phyloP scores from a whole-genome alignment of 371 early-diverging fungal genomes.

The Mortierella sp. region DNA sequence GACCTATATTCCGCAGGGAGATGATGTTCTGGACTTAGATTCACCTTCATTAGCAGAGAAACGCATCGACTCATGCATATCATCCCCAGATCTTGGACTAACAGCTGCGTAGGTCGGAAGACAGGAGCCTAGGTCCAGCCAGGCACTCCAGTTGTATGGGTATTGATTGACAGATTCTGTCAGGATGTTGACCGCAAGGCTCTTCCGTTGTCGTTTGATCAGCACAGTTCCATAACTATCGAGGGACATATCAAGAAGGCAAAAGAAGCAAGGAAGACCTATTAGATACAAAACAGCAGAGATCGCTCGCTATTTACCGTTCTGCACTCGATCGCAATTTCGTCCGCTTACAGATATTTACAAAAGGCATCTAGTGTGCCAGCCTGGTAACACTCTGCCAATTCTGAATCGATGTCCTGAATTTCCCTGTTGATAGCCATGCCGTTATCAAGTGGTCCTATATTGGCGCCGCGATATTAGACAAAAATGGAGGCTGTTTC shows the following conservation, averaged over 20 bases:
- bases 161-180: conserved; percentile 74
- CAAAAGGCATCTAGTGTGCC: conserved; percentile 73
- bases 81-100: conserved; percentile 13
- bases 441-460: conserved; percentile 61
- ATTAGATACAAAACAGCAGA: too few relatives aligned
- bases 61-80: background rate
- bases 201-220: conserved; percentile 58
- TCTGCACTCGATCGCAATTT: background rate
- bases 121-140: conserved; percentile 79
- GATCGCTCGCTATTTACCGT: too few relatives aligned
- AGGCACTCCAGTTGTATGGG: conserved; percentile 93
- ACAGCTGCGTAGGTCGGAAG: conserved; percentile 63
- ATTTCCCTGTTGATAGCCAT: conserved; percentile 64
- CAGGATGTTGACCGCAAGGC: conserved; percentile 68
- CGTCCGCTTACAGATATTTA: conserved; percentile 68
- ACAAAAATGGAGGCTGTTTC: too few relatives aligned
- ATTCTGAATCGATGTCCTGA: conserved; percentile 59
- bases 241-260: too few relatives aligned
- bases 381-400: conserved; percentile 56
- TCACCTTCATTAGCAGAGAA: background rate
- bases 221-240: conserved; percentile 67
- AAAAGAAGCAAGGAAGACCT: too few relatives aligned
- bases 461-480: background rate
- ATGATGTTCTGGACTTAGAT: too few relatives aligned
- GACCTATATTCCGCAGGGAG: conserved; percentile 15